phyloP scores from a whole-genome alignment of 768 basidiomycete genomes.

The Neoboletus subvelutipes region DNA sequence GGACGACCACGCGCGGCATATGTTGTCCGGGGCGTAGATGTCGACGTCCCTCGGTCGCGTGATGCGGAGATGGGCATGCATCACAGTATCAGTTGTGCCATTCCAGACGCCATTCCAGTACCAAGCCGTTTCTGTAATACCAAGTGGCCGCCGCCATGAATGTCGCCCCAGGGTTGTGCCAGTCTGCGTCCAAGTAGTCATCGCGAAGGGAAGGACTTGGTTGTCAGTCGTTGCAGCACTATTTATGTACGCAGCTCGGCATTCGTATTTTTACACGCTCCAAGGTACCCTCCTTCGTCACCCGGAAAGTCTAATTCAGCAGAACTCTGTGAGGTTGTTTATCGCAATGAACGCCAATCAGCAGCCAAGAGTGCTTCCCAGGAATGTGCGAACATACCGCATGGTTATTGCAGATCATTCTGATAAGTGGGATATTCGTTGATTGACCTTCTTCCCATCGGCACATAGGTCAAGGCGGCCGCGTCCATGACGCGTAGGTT shows the following conservation, averaged over 20 bases:
- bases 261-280: not conserved
- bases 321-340: not conserved
- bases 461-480: not conserved
- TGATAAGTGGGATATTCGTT: not conserved
- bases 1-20: slow-evolving; percentile 43
- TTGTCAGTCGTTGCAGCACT: not conserved
- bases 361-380: not conserved
- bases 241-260: not conserved
- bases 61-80: slow-evolving; percentile 34
- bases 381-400: not conserved
- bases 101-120: slow-evolving; percentile 38
- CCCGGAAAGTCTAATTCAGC: not conserved
- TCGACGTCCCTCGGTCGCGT: slow-evolving; percentile 4
- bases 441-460: not conserved
- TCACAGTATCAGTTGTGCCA: slow-evolving; percentile 45
- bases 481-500: not conserved
- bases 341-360: not conserved
- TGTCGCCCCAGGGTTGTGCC: not conserved
- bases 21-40: slow-evolving; percentile 30
- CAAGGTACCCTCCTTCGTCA: not conserved
- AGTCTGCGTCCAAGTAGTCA: slow-evolving; percentile 2
- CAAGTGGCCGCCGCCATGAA: slow-evolving; percentile 25
- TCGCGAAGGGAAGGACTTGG: not conserved
- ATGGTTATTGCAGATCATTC: not conserved
- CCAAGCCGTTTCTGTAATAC: slow-evolving; percentile 35